phyloP scores from a whole-genome alignment of 345 rosid genomes.

The Salix purpurea region DNA sequence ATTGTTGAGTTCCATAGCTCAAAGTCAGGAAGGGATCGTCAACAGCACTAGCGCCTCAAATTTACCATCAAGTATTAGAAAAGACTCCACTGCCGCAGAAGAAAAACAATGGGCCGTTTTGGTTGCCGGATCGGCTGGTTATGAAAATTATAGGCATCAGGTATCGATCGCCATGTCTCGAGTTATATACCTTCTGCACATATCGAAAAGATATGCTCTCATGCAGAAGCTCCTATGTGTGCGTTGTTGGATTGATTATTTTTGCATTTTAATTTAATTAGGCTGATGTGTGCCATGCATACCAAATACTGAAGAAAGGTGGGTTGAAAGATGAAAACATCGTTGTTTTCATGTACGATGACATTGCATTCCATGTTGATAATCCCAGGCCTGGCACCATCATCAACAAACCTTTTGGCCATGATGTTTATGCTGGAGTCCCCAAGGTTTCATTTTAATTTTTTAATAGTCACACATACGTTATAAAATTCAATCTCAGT shows the following conservation, averaged over 20 bases:
- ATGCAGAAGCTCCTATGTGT: background rate
- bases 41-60: too few species aligned
- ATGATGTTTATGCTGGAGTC: constrained; percentile 57
- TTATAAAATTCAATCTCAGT: too few species aligned
- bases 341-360: constrained; percentile 78
- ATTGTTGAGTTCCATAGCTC: background rate
- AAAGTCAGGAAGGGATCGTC: background rate
- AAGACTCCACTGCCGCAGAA: background rate
- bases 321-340: constrained; percentile 70
- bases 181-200: background rate
- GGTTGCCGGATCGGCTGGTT: constrained; percentile 56
- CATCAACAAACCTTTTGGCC: constrained; percentile 54
- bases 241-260: background rate
- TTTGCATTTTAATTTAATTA: background rate
- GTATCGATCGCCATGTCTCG: constrained; percentile 16
- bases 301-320: constrained; percentile 47
- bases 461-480: too few species aligned
- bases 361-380: constrained; percentile 36
- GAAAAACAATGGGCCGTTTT: constrained; percentile 71
- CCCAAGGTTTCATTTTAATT: constrained; percentile 42
- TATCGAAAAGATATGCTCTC: background rate
- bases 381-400: constrained; percentile 68
- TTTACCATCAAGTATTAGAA: background rate
- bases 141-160: constrained; percentile 67
- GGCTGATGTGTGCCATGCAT: constrained; percentile 80